These are phyloP conservation scores for Penicillium cosmopolitanum DNA, from an alignment of 495 filamentous ascomycete genomes.

Conservation along the genomic window DNA sequence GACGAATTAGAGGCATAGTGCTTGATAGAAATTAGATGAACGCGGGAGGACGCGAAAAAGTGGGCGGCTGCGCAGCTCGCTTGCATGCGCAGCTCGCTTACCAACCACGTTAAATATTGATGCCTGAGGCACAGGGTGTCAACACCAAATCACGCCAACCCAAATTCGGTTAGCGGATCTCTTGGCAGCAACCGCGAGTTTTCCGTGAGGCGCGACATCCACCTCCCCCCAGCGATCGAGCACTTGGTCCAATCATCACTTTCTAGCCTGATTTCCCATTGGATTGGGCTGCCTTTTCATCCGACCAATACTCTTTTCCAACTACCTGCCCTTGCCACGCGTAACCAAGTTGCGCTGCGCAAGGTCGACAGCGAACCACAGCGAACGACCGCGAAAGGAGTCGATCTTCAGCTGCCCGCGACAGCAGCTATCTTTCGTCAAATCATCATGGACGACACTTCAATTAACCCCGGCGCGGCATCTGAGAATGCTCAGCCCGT, in stretches of 20 bases:
- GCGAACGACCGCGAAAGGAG: constrained; percentile 33
- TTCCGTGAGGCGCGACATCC: constrained; percentile 37
- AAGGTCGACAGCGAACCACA: constrained; percentile 20
- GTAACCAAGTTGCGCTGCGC: constrained; percentile 21
- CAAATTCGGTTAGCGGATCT: constrained; percentile 19
- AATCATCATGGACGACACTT: constrained; percentile 46
- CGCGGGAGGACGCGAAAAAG: too few species aligned
- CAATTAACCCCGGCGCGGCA: constrained; percentile 28
- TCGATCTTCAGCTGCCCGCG: constrained; percentile 41
- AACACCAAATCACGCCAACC: not conserved
- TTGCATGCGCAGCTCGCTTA: too few species aligned
- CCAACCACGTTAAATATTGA: not conserved
- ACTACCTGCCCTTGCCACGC: constrained; percentile 6
- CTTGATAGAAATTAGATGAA: too few species aligned
- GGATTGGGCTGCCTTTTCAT: constrained; percentile 14
- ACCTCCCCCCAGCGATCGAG: constrained; percentile 29
- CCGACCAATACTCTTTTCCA: not conserved
- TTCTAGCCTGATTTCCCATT: constrained; percentile 20
- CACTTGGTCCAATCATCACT: constrained; percentile 30
- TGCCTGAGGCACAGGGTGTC: not conserved
- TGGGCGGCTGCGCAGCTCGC: too few species aligned
- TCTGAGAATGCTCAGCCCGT: constrained; percentile 36
- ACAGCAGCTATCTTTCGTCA: constrained; percentile 32
- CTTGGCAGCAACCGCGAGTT: constrained; percentile 37
- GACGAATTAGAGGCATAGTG: too few species aligned